Evolutionary conservation across 495 filamentous ascomycete species (phyloP), one percentile per base, ranked within the genome.

Genomic region (Penicillium soppii): DNA sequence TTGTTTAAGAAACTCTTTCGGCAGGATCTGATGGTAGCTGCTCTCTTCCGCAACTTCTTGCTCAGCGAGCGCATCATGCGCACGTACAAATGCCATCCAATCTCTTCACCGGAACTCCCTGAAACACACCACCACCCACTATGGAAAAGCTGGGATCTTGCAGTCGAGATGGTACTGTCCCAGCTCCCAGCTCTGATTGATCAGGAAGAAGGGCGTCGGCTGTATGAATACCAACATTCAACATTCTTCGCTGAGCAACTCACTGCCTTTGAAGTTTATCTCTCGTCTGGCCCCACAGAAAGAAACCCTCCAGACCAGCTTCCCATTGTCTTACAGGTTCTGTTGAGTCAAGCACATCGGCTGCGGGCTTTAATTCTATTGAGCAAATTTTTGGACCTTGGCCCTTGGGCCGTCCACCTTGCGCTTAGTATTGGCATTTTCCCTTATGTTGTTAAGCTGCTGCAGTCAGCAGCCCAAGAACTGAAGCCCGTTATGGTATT

Each of bases 401-500:
- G 94, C 1, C 94, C 94, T 5, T 99, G 94, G 94, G 95, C 94
- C 26, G 94, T 99, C 19, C 92, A 96, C 65, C 80, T 97, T 38
- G 94, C 94, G 6, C 73, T 99, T 17, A 95, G 90, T 62, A 99
- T 99, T 52, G 94, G 94, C 23, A 99, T 99, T 41, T 99, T 99
- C 69, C 94, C 94, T 0, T 99, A 99, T 57, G 94, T 99, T 6
- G 76, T 97, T 15, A 97, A 97, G 65, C 77, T 99, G 29, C 76
- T 99, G 20, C 95, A 97, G 62, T 97, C 95, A 7, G 91, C 92
- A 39, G 94, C 94, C 0, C 80, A 89, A 39, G 94, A 99, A 65
- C 73, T 99, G 42, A 97, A 97, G 62, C 92, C 94, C 1, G 92
- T 97, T 21, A 97, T 99, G 92, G 91, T 99, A 16, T 99, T 97